phyloP scores from a whole-genome alignment of 352 stramenopile genomes.

The Hyaloperonospora brassicae region DNA sequence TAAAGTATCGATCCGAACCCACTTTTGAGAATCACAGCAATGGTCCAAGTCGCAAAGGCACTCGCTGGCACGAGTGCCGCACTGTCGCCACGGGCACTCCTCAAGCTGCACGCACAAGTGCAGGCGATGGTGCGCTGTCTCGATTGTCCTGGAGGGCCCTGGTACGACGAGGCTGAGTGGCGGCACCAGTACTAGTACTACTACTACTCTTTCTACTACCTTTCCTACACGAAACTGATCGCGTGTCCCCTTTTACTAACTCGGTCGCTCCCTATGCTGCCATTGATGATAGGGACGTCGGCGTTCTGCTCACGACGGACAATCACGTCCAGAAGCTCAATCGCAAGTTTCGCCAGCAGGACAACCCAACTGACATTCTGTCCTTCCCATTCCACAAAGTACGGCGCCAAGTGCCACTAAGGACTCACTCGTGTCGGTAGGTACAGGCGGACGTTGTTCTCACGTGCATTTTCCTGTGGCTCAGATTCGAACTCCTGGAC shows the following conservation, averaged over 20 bases:
- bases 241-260: not conserved
- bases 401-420: constrained; percentile 12
- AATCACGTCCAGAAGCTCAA: constrained; percentile 72
- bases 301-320: constrained; percentile 75
- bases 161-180: constrained; percentile 29
- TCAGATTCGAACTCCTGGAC: constrained; percentile 51
- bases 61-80: constrained; percentile 31
- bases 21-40: constrained; percentile 2
- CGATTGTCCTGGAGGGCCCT: constrained; percentile 48
- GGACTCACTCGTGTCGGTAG: no score
- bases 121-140: constrained; percentile 64
- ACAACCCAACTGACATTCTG: constrained; percentile 75
- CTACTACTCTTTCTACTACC: no score
- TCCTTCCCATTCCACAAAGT: constrained; percentile 79
- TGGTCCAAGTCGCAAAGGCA: constrained; percentile 57
- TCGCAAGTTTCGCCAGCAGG: constrained; percentile 57
- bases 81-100: constrained; percentile 33
- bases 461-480: no score
- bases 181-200: no score
- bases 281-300: constrained; percentile 42
- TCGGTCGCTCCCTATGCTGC: not conserved
- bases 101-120: constrained; percentile 49
- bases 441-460: no score
- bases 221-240: no score
- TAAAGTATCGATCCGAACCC: no score